Percentiles rank a stretch among this genome's conserved stretches.
Evolutionary conservation across 2,329 filamentous ascomycete species (phyloP).

Genomic region (Diaporthe destruens): DNA sequence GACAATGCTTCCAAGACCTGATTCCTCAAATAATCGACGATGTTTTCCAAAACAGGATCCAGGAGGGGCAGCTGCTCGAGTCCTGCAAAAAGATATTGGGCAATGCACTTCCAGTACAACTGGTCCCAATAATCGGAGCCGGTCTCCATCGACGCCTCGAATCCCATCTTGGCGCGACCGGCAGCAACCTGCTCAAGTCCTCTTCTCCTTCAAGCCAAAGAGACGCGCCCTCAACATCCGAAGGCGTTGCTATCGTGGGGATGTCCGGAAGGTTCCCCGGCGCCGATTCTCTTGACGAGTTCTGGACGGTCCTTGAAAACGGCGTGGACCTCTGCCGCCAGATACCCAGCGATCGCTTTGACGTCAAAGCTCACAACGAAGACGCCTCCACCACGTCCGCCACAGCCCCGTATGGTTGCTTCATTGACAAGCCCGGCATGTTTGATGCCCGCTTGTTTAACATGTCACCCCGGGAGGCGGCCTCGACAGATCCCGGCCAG

Average conservation of each 20-base stretch:
- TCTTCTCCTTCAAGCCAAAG: background rate
- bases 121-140: constrained; percentile 16
- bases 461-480: constrained; percentile 41
- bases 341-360: constrained; percentile 13
- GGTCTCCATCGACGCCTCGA: constrained; percentile 21
- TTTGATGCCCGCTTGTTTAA: constrained; percentile 42
- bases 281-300: constrained; percentile 15
- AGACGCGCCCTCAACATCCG: background rate
- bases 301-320: constrained; percentile 33
- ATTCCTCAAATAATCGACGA: constrained; percentile 13
- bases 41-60: background rate
- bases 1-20: background rate
- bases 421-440: constrained; percentile 17
- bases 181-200: background rate
- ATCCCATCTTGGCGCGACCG: background rate
- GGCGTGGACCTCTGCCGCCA: constrained; percentile 46
- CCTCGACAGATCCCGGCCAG: constrained; percentile 38
- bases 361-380: constrained; percentile 44
- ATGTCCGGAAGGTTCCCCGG: constrained; percentile 33
- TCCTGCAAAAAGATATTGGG: background rate
- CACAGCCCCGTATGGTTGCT: constrained; percentile 56
- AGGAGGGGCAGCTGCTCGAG: background rate
- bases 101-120: background rate
- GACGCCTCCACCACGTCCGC: constrained; percentile 26
- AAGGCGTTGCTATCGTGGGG: constrained; percentile 39